phyloP scores from a whole-genome alignment of 495 filamentous ascomycete genomes.

The Hypoxylon rickii region DNA sequence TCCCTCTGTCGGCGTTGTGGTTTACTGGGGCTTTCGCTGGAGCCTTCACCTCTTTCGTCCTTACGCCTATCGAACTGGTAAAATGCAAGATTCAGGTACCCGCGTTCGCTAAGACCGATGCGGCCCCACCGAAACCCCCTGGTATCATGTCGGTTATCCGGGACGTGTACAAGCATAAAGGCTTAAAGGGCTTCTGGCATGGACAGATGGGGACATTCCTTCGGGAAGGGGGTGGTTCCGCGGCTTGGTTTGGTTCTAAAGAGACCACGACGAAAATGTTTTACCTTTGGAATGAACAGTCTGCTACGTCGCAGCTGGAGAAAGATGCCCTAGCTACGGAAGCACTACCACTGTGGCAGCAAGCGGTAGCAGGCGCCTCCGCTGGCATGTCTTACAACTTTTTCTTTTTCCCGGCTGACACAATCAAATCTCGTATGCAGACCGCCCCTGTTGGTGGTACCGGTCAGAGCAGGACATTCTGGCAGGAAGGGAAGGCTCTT shows the following conservation, averaged over 20 bases:
- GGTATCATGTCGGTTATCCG: conserved; percentile 62
- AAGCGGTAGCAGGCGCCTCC: conserved; percentile 84
- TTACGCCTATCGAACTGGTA: conserved; percentile 95
- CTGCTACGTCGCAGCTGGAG: conserved; percentile 37
- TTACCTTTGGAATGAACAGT: conserved; percentile 44
- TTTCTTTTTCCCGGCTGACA: conserved; percentile 94
- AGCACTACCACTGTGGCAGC: conserved; percentile 72
- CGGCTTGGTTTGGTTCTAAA: conserved; percentile 94
- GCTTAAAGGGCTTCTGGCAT: conserved; percentile 87
- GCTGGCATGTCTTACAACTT: conserved; percentile 96
- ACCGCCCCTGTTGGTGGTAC: conserved; percentile 69
- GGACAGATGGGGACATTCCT: conserved; percentile 93
- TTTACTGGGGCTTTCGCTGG: conserved; percentile 81
- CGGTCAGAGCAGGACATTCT: conserved; percentile 64
- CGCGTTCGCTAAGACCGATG: conserved; percentile 36
- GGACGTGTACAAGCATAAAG: conserved; percentile 79
- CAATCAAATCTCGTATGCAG: conserved; percentile 95
- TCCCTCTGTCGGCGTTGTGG: conserved; percentile 75
- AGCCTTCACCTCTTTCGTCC: conserved; percentile 84
- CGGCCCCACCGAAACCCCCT: conserved; percentile 32
- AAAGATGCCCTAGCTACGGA: conserved; percentile 36
- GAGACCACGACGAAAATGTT: conserved; percentile 78
- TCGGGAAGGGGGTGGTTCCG: conserved; percentile 88
- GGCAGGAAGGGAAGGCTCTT: conserved; percentile 65
- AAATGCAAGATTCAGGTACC: conserved; percentile 98